These are phyloP conservation scores for Hansfordia pulvinata DNA, from an alignment of 2,329 filamentous ascomycete species.

Conservation along the genomic window DNA sequence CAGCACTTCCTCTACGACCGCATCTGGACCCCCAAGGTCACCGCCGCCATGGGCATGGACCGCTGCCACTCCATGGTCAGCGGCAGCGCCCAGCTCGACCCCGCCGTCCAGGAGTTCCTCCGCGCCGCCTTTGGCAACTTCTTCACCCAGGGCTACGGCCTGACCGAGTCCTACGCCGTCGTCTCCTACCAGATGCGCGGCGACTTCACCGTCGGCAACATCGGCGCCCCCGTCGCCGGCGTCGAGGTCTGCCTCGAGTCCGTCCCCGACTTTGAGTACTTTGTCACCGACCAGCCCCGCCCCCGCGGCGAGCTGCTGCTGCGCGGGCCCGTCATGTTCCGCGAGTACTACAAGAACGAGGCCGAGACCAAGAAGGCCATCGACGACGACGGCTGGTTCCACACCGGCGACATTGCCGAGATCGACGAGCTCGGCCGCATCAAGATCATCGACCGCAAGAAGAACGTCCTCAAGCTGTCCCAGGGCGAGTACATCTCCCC, in stretches of 20 bases:
- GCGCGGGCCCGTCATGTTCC: slow-evolving; percentile 68
- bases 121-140: slow-evolving; percentile 68
- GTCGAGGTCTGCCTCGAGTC: slow-evolving; percentile 72
- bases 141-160: slow-evolving; percentile 79
- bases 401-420: slow-evolving; percentile 81
- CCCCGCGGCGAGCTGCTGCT: slow-evolving; percentile 84
- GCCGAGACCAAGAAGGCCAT: slow-evolving; percentile 76
- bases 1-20: slow-evolving; percentile 68
- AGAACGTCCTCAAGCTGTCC: slow-evolving; percentile 97
- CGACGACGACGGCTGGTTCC: slow-evolving; percentile 90
- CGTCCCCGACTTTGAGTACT: slow-evolving; percentile 90
- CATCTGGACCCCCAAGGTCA: slow-evolving; percentile 84
- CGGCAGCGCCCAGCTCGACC: slow-evolving; percentile 84
- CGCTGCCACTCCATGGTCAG: slow-evolving; percentile 62
- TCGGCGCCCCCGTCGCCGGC: slow-evolving; percentile 56
- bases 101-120: slow-evolving; percentile 76
- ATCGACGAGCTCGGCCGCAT: slow-evolving; percentile 79
- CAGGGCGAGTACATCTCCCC: slow-evolving; percentile 98
- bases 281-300: slow-evolving; percentile 72
- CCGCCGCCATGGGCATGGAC: slow-evolving; percentile 69
- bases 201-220: slow-evolving; percentile 70
- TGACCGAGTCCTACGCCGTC: slow-evolving; percentile 86
- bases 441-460: slow-evolving; percentile 88
- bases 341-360: slow-evolving; percentile 78
- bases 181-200: slow-evolving; percentile 53